Base-by-base conservation (phyloP, 2,329 filamentous ascomycete genomes). In the Graphiopsis chlorocephala region DNA sequence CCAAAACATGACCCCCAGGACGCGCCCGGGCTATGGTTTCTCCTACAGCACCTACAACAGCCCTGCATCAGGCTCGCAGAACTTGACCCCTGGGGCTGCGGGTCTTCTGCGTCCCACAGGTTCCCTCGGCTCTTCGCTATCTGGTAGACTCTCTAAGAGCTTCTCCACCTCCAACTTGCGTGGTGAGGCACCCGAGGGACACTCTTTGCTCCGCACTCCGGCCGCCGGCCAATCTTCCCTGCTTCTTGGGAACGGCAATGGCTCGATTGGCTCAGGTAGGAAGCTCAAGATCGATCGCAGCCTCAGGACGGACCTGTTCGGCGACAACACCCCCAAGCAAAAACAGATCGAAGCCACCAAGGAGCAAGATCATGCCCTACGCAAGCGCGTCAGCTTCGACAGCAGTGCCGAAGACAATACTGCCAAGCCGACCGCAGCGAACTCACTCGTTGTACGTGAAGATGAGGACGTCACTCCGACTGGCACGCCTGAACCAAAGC, bases 331-430 rank as follows among this genome's bases (percentile, higher is more conserved):
- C 12, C 60, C 60, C 48, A 58, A 64, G 25, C 66, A 65, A 35
- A 67, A 64, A 52, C 62, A 67, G n/a, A 63, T 67, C 38, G 68
- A 72, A 42, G 38, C 63, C 52, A 60, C 65, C 25, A 58, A 64
- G 59, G 70, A 73, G 33, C 79, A 79, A 57, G 73, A 77, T 45
- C 76, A 76, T 23, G 64, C 56, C 23, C 38, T 68, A n/a, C 89
- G 89, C 68, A 97, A 97, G 82, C 88, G 90, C 61, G 95, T 99
- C 61, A 97, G 93, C 80, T 99, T 98, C 72, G 93, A 97, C 74
- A 88, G 88, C 4, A 85, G 84, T 33, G 72, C 70, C 17, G 61
- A 70, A 33, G 55, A 64, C 38, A 65, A 79, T 65, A 83, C 81
- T 42, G 68, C 69, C 14, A 65, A 66, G 45, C 61, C 70, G 7